These are phyloP conservation scores for Pyrenophora seminiperda DNA, from an alignment of 2,329 filamentous ascomycete species.

Conservation along the genomic window DNA sequence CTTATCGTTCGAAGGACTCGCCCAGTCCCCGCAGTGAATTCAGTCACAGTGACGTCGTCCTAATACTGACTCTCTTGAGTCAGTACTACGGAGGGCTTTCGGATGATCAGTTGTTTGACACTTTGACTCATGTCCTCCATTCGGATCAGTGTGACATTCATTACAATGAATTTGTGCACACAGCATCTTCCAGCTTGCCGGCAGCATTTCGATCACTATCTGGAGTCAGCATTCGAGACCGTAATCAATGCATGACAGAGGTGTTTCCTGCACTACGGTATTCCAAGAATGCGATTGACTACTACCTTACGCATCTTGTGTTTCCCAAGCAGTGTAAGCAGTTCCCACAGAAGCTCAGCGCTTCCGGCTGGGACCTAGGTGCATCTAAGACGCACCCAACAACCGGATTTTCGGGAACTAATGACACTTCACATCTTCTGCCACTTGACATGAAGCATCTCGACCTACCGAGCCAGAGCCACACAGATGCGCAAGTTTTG, in stretches of 20 bases:
- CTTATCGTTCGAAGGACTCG: conserved; percentile 68
- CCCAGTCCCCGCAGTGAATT: conserved; percentile 68
- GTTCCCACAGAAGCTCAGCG: conserved; percentile 66
- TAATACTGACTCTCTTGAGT: conserved; percentile 67
- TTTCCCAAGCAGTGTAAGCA: conserved; percentile 68
- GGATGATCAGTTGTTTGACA: conserved; percentile 56
- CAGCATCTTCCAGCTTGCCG: conserved; percentile 31
- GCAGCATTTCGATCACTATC: conserved; percentile 47
- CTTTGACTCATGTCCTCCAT: conserved; percentile 55
- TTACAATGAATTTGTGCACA: conserved; percentile 57
- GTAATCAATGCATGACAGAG: conserved; percentile 50
- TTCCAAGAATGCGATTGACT: conserved; percentile 64
- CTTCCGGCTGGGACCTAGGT: conserved; percentile 71
- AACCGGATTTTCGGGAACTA: conserved; percentile 73
- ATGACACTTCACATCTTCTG: conserved; percentile 64
- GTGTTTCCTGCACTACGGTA: conserved; percentile 61
- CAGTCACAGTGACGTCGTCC: conserved; percentile 70
- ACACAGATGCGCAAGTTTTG: conserved; percentile 72
- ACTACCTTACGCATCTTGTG: conserved; percentile 63
- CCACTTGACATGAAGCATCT: conserved; percentile 62
- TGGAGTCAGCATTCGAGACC: conserved; percentile 54
- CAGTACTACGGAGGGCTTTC: conserved; percentile 69
- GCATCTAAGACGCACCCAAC: conserved; percentile 55
- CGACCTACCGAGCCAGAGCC: conserved; percentile 59
- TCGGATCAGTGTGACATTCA: conserved; percentile 60